These are phyloP conservation scores for Globisporangium spiculum DNA, from an alignment of 352 stramenopile genomes.

Conservation along the genomic window DNA sequence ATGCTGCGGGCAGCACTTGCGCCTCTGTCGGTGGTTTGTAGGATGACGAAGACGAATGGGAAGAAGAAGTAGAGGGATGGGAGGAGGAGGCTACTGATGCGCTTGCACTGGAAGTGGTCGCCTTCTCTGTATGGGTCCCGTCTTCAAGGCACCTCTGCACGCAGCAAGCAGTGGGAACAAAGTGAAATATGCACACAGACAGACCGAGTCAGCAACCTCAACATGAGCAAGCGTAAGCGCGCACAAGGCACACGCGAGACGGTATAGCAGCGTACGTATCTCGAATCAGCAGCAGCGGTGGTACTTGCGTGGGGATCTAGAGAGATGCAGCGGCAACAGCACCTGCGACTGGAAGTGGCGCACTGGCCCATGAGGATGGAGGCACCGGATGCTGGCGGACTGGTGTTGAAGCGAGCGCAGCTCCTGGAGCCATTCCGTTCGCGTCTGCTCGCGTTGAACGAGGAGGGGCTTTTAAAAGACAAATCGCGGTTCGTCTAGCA, in stretches of 20 bases:
- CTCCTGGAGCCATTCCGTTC: neutral
- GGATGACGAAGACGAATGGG: neutral
- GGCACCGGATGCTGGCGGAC: neutral
- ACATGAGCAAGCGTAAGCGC: neutral
- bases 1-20: constrained; percentile 11
- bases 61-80: neutral
- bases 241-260: neutral
- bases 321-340: constrained; percentile 1
- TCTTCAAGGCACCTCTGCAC: neutral
- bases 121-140: neutral
- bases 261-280: constrained; percentile 4
- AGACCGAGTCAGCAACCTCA: neutral
- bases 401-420: neutral
- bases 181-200: neutral
- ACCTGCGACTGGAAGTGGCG: neutral
- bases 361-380: constrained; percentile 1
- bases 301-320: neutral
- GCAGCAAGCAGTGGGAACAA: neutral
- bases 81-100: neutral
- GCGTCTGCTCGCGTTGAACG: neutral
- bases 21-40: constrained; percentile 22
- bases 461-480: neutral
- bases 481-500: neutral
- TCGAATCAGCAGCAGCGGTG: neutral
- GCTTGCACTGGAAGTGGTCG: neutral